phyloP scores from a whole-genome alignment of 257 asterid genomes.

The Penstemon eatonii region DNA sequence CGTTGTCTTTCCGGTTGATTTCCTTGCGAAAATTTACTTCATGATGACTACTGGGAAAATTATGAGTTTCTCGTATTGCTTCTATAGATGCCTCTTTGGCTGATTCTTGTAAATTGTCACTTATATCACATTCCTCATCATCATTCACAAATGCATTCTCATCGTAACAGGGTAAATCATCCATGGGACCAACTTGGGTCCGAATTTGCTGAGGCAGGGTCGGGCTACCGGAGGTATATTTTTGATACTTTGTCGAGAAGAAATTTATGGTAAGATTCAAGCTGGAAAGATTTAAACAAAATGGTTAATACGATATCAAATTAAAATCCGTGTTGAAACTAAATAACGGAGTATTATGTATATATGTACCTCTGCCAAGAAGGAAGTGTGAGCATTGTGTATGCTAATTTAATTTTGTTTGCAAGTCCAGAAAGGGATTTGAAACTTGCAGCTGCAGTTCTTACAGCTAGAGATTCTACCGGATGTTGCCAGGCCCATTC shows the following conservation, averaged over 20 bases:
- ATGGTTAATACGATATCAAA: neutral
- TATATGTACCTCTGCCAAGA: conserved; percentile 63
- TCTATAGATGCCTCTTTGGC: neutral
- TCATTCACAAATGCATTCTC: conserved; percentile 1
- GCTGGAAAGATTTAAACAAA: conserved; percentile 38
- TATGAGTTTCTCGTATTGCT: neutral
- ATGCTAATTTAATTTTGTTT: conserved; percentile 82
- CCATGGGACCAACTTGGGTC: conserved; percentile 59
- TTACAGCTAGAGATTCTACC: conserved; percentile 72
- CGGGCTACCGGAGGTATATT: conserved; percentile 57
- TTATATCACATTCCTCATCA: conserved; percentile 24
- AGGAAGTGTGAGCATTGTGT: conserved; percentile 83
- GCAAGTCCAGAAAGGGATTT: conserved; percentile 80
- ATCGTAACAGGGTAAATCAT: conserved; percentile 79
- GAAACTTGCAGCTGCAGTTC: conserved; percentile 65
- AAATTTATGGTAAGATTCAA: conserved; percentile 73
- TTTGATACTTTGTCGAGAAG: conserved; percentile 85
- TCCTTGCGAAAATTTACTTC: conserved; percentile 27
- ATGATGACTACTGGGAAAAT: conserved; percentile 1
- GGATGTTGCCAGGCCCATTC: conserved; percentile 99
- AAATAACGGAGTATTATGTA: too few species aligned
- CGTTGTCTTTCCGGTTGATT: conserved; percentile 3
- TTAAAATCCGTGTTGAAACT: neutral
- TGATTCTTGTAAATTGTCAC: conserved; percentile 23
- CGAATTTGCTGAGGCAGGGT: conserved; percentile 53